Base-by-base conservation (phyloP, 805 yeast genomes). In the Cyberlindnera bimundalis region DNA sequence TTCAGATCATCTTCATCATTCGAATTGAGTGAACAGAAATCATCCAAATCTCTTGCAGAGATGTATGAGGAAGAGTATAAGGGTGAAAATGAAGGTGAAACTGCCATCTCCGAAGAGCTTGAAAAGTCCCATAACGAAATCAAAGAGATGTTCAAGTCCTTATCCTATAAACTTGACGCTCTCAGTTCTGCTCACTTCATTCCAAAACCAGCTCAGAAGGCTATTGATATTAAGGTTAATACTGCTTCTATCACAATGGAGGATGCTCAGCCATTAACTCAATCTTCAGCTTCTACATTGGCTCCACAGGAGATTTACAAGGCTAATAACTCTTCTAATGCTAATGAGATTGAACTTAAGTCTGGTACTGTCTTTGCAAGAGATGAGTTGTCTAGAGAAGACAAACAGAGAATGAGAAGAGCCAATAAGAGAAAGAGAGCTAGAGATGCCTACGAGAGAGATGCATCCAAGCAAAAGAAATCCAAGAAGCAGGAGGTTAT, bases 221-320 rank as follows among this genome's bases (percentile, higher is more conserved):
- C 81, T 17, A 67, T 91, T 47, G 89, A 85, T 43, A 81, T 93
- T 57, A 87, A 84, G 59, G 87, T 89, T 28, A 84, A 90, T 42
- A 73, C 85, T 0, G 81, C 96, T 5, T 75, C 96, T 2, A 82
- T 93, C 36, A 58, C 82, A 2, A 86, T 91, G 96, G 99, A 91
- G 65, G 98, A 93, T 58, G 93, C 96, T 2, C 97, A 89, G 66
- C 99, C 99, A 36, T 71, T 87, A 43, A 81, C 89, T 27, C 71
- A 85, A 66, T 78, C 93, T 2, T 67, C 76, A 25, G 86, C 81
- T 17, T 68, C 81, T 12, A 76, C 84, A 35, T 71, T 93, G 54
- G 99, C 99, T 2, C 99, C 99, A 29, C 99, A 91, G 67, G 99
- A 91, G 65, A 72, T 93, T 8, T 93, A 82, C 64, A 77, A 71